Percentiles rank a stretch among this genome's conserved stretches.
These are phyloP conservation scores for Talaromyces borbonicus DNA, from an alignment of 495 filamentous ascomycete species.

Conservation along the genomic window DNA sequence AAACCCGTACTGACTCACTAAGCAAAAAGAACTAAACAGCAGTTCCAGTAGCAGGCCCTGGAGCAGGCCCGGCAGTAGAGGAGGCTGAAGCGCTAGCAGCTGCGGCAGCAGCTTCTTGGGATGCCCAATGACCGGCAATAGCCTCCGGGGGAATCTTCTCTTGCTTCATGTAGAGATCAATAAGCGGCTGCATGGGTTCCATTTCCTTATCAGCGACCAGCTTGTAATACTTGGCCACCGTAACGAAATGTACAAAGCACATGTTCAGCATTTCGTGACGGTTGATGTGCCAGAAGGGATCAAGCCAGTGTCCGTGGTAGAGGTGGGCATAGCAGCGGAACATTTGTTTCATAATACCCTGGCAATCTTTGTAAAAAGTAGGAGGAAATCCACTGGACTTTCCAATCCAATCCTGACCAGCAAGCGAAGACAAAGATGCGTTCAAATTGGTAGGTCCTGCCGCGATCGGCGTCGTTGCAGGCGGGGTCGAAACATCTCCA, in stretches of 20 bases:
- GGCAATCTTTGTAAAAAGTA: conserved; percentile 74
- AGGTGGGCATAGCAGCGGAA: conserved; percentile 92
- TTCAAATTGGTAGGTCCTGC: conserved; percentile 36
- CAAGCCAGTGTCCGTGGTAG: conserved; percentile 74
- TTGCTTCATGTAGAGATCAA: conserved; percentile 80
- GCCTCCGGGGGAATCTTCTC: conserved; percentile 70
- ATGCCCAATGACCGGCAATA: conserved; percentile 36
- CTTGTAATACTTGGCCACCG: conserved; percentile 74
- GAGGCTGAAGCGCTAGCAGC: conserved; percentile 8
- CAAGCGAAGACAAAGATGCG: conserved; percentile 34
- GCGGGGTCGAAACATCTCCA: conserved; percentile 47
- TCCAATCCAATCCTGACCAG: conserved; percentile 66
- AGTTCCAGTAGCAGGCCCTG: no score
- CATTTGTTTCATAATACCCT: conserved; percentile 92
- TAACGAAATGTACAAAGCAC: conserved; percentile 88
- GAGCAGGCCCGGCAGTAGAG: no score
- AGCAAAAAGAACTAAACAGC: no score
- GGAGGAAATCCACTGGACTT: conserved; percentile 82
- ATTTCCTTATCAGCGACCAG: conserved; percentile 75
- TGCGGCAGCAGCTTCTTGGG: conserved; percentile 31
- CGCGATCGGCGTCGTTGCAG: conserved; percentile 37
- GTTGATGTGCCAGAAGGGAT: conserved; percentile 76
- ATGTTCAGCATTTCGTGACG: conserved; percentile 84
- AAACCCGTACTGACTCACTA: background rate
- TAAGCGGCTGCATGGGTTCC: conserved; percentile 87